These are phyloP conservation scores for Aspergillus udagawae DNA, from an alignment of 2,329 filamentous ascomycete species.

Conservation along the genomic window DNA sequence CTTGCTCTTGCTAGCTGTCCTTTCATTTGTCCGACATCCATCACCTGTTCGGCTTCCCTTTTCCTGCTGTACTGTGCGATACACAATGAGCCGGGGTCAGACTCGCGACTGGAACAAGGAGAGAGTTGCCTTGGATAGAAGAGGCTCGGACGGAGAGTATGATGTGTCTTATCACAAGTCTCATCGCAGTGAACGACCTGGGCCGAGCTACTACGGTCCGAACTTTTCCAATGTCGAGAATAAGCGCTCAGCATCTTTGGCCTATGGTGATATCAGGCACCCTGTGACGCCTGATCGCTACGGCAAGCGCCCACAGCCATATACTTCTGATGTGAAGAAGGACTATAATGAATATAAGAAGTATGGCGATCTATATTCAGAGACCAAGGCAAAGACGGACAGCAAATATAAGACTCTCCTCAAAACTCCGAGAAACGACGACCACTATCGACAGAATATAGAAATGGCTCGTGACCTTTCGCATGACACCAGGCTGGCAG, in stretches of 20 bases:
- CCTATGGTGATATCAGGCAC: neutral
- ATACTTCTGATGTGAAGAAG: neutral
- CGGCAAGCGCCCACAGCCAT: neutral
- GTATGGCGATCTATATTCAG: neutral
- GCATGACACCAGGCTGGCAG: too few relatives aligned
- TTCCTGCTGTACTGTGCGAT: neutral
- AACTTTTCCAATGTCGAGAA: neutral
- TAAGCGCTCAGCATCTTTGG: neutral
- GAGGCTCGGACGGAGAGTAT: neutral
- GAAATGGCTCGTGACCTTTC: too few relatives aligned
- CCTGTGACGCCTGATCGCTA: neutral
- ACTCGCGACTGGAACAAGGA: neutral
- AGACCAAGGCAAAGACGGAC: neutral
- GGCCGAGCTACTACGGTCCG: constrained; percentile 1
- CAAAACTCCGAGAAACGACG: too few relatives aligned
- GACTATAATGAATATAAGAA: neutral
- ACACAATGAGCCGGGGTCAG: neutral
- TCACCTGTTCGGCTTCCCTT: too few relatives aligned
- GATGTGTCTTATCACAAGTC: neutral
- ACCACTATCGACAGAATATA: too few relatives aligned
- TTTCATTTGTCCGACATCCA: too few relatives aligned
- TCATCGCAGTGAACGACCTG: neutral
- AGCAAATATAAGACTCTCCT: too few relatives aligned
- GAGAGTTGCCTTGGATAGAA: neutral
- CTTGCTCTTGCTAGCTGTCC: too few relatives aligned